Conservation (phyloP, 208 protist species). For the Leishmania aethiopica region DNA sequence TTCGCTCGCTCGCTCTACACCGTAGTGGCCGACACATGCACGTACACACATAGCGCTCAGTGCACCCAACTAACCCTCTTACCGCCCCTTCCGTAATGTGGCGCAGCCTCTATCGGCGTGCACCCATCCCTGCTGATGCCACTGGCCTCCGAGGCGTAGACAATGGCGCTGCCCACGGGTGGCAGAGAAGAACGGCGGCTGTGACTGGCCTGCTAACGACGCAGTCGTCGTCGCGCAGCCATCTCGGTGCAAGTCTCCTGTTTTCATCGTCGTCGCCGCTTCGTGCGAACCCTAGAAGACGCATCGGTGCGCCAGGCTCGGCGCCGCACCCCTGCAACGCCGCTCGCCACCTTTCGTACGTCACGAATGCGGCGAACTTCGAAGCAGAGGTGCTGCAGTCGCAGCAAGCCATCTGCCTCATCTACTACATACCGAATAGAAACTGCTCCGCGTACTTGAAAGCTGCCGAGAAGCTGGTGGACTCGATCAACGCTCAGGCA, state of each 20-base stretch:
- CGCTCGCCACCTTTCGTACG: slow-evolving; percentile 32
- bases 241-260: background rate
- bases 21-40: background rate
- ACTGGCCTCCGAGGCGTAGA: background rate
- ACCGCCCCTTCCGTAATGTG: background rate
- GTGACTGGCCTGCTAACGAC: background rate
- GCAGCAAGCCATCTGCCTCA: slow-evolving; percentile 86
- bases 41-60: background rate
- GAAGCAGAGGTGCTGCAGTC: slow-evolving; percentile 86
- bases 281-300: background rate
- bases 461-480: slow-evolving; percentile 68
- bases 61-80: background rate
- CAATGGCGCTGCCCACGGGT: background rate
- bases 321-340: background rate
- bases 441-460: slow-evolving; percentile 68
- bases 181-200: slow-evolving; percentile 1
- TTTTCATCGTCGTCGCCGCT: background rate
- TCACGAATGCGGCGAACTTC: slow-evolving; percentile 73
- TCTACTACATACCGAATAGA: slow-evolving; percentile 74
- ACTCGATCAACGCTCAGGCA: slow-evolving; percentile 70
- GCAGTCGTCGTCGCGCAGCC: background rate
- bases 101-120: background rate
- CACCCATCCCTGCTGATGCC: background rate
- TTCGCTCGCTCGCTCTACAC: background rate
- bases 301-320: background rate